Evolutionary conservation across 179 eudicot species (phyloP).

Genomic region (Beta lomatogona): DNA sequence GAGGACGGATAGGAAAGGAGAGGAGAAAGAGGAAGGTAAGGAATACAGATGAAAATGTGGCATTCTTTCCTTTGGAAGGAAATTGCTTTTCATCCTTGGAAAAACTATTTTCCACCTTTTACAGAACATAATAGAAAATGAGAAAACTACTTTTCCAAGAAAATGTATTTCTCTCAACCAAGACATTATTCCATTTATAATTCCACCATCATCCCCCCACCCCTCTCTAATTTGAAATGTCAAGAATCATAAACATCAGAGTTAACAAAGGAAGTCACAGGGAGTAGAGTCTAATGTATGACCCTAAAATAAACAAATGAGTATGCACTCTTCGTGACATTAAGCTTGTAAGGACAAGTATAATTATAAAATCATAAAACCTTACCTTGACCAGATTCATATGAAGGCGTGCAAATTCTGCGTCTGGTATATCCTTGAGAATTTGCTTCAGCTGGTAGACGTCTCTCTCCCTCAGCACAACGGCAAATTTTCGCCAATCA

Average conservation of each 20-base stretch:
- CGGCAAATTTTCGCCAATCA: conserved; percentile 80
- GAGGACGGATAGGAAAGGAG: background rate
- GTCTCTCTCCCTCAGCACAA: conserved; percentile 77
- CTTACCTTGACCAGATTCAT: conserved; percentile 78
- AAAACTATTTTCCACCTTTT: background rate
- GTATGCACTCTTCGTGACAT: background rate
- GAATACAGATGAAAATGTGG: too few species aligned
- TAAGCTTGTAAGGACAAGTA: background rate
- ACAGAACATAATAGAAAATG: background rate
- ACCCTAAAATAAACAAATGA: background rate
- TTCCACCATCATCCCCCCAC: background rate
- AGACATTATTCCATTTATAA: background rate
- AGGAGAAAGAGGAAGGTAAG: too few species aligned
- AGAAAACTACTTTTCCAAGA: background rate
- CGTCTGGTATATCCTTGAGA: conserved; percentile 64
- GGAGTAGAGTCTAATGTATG: background rate
- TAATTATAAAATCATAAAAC: background rate
- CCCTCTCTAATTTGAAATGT: background rate
- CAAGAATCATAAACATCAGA: background rate
- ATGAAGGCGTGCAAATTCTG: conserved; percentile 69
- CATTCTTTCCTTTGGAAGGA: too few species aligned
- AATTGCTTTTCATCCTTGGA: background rate
- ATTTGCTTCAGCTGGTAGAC: conserved; percentile 89
- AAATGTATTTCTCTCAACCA: too few species aligned
- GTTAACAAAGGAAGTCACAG: background rate